Evolutionary conservation across 108 stramenopile genomes (phyloP), one percentile per base, ranked within the genome.

Genomic region (Cyclotella sp.): DNA sequence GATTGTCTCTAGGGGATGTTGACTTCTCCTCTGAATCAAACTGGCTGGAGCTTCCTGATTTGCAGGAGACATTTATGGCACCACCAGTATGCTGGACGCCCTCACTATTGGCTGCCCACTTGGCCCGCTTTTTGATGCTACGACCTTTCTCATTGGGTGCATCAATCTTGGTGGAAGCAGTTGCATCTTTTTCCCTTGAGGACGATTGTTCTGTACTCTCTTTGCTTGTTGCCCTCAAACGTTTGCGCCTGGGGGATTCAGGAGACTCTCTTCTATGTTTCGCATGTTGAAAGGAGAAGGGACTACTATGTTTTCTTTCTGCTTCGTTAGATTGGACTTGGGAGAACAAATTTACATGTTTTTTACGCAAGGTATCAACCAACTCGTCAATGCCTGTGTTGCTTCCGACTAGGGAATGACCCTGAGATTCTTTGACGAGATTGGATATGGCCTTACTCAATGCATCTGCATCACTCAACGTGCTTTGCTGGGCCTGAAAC

Each of bases 41-140:
- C 5, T 40, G 72, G 30, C 62, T 63, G 18, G 54, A 72, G 43
- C 70, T 75, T 71, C 70, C 71, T 22, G 70, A 71, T 52, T 69
- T 70, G 45, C 68, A 77, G 19, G 70, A 66, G 47, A 53, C 30
- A 7, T 60, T 54, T 28, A 54, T 44, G 12, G 49, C 42, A 42
- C 47, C 26, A 22, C 57, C 74, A 19, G 54, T 52, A 4, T 22
- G 73, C 29, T 60, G 52, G 43, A 73, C 70, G 15, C 14, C 39
- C 39, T 3, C 30, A 2, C 62, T 3, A n/a, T 49, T 16, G 2
- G 15, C 1, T 49, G 47, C 1, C 47, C 47, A n/a, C 47, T 49
- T 16, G 47, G 47, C 47, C 15, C n/a, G 47, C 47, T n/a, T 49
- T n/a, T 49, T 49, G 18, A 49, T 49, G 9, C 1, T 49, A 9